Evolutionary conservation across 345 rosid genomes (phyloP).

Genomic region (Hibiscus tridactylites): DNA sequence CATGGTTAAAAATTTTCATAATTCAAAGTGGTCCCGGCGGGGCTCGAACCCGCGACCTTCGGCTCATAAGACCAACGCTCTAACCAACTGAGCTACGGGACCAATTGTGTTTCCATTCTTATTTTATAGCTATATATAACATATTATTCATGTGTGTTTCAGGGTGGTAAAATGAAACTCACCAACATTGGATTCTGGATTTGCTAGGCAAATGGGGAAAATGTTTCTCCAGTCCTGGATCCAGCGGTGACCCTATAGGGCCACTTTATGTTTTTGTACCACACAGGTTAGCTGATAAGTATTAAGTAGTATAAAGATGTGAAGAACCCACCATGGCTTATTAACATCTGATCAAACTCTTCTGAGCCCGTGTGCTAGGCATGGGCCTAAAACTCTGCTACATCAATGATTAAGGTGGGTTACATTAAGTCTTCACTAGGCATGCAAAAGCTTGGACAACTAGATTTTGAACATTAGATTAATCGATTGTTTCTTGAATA

Average conservation of each 20-base stretch:
- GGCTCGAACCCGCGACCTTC: slow-evolving; percentile 95
- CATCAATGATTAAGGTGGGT: slow-evolving; percentile 43
- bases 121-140: background rate
- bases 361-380: background rate
- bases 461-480: no score
- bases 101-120: background rate
- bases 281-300: slow-evolving; percentile 16
- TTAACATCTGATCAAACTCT: slow-evolving; percentile 33
- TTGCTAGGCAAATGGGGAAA: slow-evolving; percentile 15
- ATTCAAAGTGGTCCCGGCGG: slow-evolving; percentile 45
- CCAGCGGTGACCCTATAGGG: slow-evolving; percentile 16
- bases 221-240: slow-evolving; percentile 26
- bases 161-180: slow-evolving; percentile 21
- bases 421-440: slow-evolving; percentile 21
- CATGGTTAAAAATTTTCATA: no score
- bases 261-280: slow-evolving; percentile 25
- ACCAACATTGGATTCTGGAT: slow-evolving; percentile 20
- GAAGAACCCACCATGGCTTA: slow-evolving; percentile 21
- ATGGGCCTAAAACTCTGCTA: slow-evolving; percentile 24
- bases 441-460: no score
- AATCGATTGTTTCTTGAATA: no score
- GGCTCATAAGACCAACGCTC: slow-evolving; percentile 99
- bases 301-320: slow-evolving; percentile 20
- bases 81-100: slow-evolving; percentile 99
- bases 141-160: background rate